Evolutionary conservation across 164 flowering plant genomes (phyloP).

Genomic region (Macadamia integrifolia): DNA sequence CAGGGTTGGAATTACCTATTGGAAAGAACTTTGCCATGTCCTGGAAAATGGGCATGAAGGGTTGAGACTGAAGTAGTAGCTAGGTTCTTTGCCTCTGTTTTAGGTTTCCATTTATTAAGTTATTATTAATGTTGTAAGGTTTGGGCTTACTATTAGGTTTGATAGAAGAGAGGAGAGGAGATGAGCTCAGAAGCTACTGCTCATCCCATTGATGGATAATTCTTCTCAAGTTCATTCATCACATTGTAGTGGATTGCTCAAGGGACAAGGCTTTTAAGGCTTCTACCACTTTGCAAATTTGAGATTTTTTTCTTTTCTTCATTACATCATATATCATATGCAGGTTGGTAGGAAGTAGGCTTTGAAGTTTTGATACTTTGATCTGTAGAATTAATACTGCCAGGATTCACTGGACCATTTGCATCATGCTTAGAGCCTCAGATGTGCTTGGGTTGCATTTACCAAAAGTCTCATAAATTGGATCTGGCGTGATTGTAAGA

Average conservation of each 20-base stretch:
- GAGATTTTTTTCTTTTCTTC: too few species aligned
- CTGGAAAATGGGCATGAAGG: slow-evolving; percentile 51
- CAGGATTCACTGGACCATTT: too few species aligned
- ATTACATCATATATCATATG: too few species aligned
- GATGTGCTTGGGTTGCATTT: too few species aligned
- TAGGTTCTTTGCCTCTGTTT: slow-evolving; percentile 1
- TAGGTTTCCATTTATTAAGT: neutral
- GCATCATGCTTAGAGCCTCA: too few species aligned
- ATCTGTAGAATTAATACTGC: too few species aligned
- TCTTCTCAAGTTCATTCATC: slow-evolving; percentile 11
- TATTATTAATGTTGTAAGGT: neutral
- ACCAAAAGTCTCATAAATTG: too few species aligned
- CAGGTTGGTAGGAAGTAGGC: too few species aligned
- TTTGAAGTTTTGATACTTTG: too few species aligned
- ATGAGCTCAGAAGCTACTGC: slow-evolving; percentile 13
- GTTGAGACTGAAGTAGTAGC: slow-evolving; percentile 9
- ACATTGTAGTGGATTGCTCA: neutral
- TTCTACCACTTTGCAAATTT: too few species aligned
- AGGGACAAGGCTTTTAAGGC: too few species aligned
- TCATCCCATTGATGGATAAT: neutral
- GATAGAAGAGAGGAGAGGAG: slow-evolving; percentile 18
- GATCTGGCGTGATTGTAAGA: too few species aligned
- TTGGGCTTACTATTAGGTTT: neutral
- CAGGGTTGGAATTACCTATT: slow-evolving; percentile 40
- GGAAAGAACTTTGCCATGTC: slow-evolving; percentile 62